Percentiles rank a stretch among this genome's conserved stretches.
phyloP scores from a whole-genome alignment of 2,329 filamentous ascomycete species.

The Colletotrichum salicis region DNA sequence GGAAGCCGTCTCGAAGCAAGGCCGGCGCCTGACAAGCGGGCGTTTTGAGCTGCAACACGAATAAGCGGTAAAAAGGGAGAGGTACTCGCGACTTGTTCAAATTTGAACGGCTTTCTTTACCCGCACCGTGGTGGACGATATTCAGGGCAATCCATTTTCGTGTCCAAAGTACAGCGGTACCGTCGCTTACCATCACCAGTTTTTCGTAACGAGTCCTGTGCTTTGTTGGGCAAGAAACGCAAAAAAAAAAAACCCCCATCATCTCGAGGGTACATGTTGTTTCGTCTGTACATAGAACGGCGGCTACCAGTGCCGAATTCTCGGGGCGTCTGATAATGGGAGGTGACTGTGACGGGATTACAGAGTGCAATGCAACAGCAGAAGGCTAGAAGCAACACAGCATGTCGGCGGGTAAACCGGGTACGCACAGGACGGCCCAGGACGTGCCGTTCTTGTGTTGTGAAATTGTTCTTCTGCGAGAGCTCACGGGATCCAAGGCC shows the following conservation, averaged over 20 bases:
- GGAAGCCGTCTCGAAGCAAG: not conserved
- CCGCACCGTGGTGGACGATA: not conserved
- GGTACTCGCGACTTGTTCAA: slow-evolving; percentile 19
- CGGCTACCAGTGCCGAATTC: slow-evolving; percentile 17
- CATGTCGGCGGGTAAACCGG: slow-evolving; percentile 15
- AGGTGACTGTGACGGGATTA: slow-evolving; percentile 4
- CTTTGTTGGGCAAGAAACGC: slow-evolving; percentile 1
- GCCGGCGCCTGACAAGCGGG: slow-evolving; percentile 28
- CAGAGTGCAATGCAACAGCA: not conserved
- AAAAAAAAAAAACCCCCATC: not conserved
- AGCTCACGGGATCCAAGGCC: slow-evolving; percentile 8
- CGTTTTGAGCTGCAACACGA: slow-evolving; percentile 34
- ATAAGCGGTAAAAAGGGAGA: slow-evolving; percentile 24
- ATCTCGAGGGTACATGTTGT: not conserved
- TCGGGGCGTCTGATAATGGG: slow-evolving; percentile 27
- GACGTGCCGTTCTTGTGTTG: not conserved
- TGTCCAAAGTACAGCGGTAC: not conserved
- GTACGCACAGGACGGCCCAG: slow-evolving; percentile 14
- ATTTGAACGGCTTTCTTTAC: slow-evolving; percentile 10
- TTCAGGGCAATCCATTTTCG: not conserved
- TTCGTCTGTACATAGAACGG: slow-evolving; percentile 12
- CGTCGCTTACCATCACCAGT: slow-evolving; percentile 2
- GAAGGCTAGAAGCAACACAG: not conserved
- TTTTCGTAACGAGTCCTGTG: not conserved
- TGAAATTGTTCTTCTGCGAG: not conserved